phyloP scores from a whole-genome alignment of 2,329 filamentous ascomycete genomes.

The Neoascochyta sp. region DNA sequence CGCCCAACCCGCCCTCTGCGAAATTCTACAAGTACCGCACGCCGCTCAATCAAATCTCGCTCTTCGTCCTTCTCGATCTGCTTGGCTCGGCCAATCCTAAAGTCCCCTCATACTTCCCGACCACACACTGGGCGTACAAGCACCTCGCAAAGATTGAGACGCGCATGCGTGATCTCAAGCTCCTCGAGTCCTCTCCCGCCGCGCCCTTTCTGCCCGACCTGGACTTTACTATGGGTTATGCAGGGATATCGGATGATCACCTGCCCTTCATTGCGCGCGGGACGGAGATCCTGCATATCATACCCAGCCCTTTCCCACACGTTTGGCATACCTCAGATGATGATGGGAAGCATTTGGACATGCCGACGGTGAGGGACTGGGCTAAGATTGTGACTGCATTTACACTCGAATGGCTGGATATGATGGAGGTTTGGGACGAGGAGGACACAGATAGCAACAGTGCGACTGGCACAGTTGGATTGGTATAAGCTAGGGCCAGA shows the following conservation, averaged over 20 bases:
- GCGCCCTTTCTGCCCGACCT: slow-evolving; percentile 50
- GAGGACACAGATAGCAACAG: too few species aligned
- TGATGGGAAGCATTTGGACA: slow-evolving; percentile 78
- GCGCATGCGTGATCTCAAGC: slow-evolving; percentile 63
- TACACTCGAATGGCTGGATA: slow-evolving; percentile 85
- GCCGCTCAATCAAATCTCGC: slow-evolving; percentile 71
- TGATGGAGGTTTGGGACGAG: slow-evolving; percentile 52
- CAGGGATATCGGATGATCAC: slow-evolving; percentile 79
- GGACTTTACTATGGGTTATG: slow-evolving; percentile 18
- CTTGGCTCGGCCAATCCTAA: slow-evolving; percentile 66
- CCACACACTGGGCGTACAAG: slow-evolving; percentile 90
- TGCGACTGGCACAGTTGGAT: too few species aligned
- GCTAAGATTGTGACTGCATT: slow-evolving; percentile 78
- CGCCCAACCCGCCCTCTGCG: slow-evolving; percentile 66
- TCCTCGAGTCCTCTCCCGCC: slow-evolving; percentile 60
- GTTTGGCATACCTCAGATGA: slow-evolving; percentile 88
- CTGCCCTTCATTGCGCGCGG: slow-evolving; percentile 83
- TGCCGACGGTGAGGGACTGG: slow-evolving; percentile 81
- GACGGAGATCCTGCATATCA: slow-evolving; percentile 85
- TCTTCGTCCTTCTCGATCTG: slow-evolving; percentile 90
- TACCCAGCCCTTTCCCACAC: slow-evolving; percentile 73
- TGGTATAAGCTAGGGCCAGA: too few species aligned
- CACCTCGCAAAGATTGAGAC: slow-evolving; percentile 70
- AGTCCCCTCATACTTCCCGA: slow-evolving; percentile 82
- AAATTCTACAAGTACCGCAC: slow-evolving; percentile 61